Conservation (phyloP, 768 basidiomycete species). For the Leccinum ochraceum region DNA sequence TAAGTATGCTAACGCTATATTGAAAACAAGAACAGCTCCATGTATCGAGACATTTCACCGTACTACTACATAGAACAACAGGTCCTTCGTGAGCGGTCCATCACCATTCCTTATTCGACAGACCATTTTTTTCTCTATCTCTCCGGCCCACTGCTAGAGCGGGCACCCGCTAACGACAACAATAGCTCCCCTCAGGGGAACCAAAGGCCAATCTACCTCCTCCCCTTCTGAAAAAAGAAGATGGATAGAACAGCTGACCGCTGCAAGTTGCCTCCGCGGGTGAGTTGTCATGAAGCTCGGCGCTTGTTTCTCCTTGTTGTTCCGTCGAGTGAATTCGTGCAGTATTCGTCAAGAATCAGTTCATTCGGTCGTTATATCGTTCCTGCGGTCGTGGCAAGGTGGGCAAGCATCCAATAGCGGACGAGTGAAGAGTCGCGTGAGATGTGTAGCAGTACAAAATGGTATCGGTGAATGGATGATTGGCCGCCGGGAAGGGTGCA, state of each 20-base stretch:
- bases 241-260: conserved; percentile 13
- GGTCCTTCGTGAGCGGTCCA: conserved; percentile 31
- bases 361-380: conserved; percentile 36
- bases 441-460: conserved; percentile 17
- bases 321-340: conserved; percentile 33
- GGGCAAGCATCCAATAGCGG: conserved; percentile 21
- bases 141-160: conserved; percentile 36
- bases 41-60: conserved; percentile 21
- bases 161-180: conserved; percentile 29
- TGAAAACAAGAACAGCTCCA: conserved; percentile 26
- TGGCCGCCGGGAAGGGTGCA: conserved; percentile 27
- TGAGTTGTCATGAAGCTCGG: conserved; percentile 24
- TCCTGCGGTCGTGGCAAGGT: conserved; percentile 35
- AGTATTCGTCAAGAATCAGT: conserved; percentile 39
- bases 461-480: conserved; percentile 27
- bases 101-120: conserved; percentile 24
- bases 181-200: conserved; percentile 27
- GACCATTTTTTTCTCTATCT: conserved; percentile 20
- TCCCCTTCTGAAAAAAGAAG: conserved; percentile 13
- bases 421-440: conserved; percentile 17
- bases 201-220: conserved; percentile 12
- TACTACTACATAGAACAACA: conserved; percentile 14
- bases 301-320: conserved; percentile 24
- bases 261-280: conserved; percentile 15
- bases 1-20: conserved; percentile 17